These are phyloP conservation scores for Leptographium radiaticola DNA, from an alignment of 2,329 filamentous ascomycete genomes.

Conservation along the genomic window DNA sequence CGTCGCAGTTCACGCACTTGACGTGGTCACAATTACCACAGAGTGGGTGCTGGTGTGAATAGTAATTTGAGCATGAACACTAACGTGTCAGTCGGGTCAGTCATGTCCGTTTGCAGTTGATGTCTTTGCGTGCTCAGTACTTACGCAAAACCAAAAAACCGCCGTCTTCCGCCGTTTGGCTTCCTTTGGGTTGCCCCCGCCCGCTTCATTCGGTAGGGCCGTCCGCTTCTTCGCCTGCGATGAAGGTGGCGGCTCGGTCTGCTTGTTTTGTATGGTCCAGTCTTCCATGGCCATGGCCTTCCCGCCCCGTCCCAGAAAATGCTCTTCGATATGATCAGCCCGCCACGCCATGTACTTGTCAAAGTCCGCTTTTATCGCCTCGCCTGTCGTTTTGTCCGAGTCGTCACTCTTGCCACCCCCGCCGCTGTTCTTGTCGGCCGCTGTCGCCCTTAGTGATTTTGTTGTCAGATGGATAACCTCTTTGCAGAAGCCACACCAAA, in stretches of 20 bases:
- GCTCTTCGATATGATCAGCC: slow-evolving; percentile 62
- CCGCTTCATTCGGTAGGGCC: too few relatives aligned
- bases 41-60: too few relatives aligned
- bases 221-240: neutral
- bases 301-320: slow-evolving; percentile 42
- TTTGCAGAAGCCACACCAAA: slow-evolving; percentile 83
- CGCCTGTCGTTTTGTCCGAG: neutral
- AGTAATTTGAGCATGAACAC: too few relatives aligned
- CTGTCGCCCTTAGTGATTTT: neutral
- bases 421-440: neutral
- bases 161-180: neutral
- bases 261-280: neutral
- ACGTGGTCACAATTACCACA: too few relatives aligned
- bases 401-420: neutral
- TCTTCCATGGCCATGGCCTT: slow-evolving; percentile 27
- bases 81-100: too few relatives aligned
- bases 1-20: too few relatives aligned
- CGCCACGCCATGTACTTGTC: slow-evolving; percentile 24
- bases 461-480: neutral
- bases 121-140: neutral
- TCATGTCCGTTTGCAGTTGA: too few relatives aligned
- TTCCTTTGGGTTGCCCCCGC: neutral
- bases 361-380: neutral
- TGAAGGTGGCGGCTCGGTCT: too few relatives aligned
- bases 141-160: neutral